These are phyloP conservation scores for Botrytis paeoniae DNA, from an alignment of 2,329 filamentous ascomycete species.

Conservation along the genomic window DNA sequence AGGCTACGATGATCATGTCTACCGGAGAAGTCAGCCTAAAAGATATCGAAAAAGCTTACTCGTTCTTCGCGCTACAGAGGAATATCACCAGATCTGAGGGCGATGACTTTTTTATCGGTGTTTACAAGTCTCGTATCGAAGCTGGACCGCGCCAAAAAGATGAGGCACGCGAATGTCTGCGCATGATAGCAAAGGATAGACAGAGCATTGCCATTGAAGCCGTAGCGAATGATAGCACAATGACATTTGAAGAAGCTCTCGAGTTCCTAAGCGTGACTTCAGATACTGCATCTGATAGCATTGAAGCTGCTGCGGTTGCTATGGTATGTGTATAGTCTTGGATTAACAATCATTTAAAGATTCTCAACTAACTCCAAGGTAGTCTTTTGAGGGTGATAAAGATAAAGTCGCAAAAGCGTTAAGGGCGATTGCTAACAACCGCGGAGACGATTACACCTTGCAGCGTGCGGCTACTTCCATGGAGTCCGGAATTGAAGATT, in stretches of 20 bases:
- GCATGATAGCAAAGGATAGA: conserved; percentile 57
- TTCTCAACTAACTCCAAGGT: conserved; percentile 14
- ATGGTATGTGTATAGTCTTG: conserved; percentile 29
- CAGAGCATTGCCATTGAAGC: conserved; percentile 56
- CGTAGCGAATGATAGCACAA: conserved; percentile 53
- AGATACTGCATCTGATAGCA: conserved; percentile 35
- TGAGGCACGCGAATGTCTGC: conserved; percentile 54
- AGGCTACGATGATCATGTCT: conserved; percentile 56
- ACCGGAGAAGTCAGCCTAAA: conserved; percentile 55
- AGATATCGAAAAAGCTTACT: conserved; percentile 57
- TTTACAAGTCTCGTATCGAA: conserved; percentile 56
- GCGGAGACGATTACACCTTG: conserved; percentile 31
- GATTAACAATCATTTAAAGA: too few species aligned
- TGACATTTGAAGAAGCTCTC: conserved; percentile 62
- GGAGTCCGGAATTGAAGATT: conserved; percentile 31
- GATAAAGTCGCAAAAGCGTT: conserved; percentile 34
- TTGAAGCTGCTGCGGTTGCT: conserved; percentile 36
- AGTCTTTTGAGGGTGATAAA: conserved; percentile 36
- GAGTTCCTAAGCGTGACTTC: conserved; percentile 51
- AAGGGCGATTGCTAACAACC: conserved; percentile 34
- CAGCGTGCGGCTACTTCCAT: conserved; percentile 32
- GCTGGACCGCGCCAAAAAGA: conserved; percentile 54
- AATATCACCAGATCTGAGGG: conserved; percentile 41
- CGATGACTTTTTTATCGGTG: conserved; percentile 60
- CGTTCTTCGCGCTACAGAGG: conserved; percentile 53